These are phyloP conservation scores for Nicotiana benthamiana DNA, from an alignment of 257 asterid species.

Conservation along the genomic window DNA sequence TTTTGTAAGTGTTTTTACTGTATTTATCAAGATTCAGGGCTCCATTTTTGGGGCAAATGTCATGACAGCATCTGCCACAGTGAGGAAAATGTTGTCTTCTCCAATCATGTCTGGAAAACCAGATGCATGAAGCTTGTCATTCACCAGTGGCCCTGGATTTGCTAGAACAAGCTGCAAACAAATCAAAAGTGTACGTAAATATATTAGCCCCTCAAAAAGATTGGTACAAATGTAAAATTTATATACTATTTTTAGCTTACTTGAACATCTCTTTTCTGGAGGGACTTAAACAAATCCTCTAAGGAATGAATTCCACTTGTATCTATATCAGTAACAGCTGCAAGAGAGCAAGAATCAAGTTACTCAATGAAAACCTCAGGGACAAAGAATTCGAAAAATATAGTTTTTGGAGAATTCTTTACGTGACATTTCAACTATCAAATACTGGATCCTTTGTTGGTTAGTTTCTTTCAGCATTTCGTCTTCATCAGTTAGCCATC, in stretches of 20 bases:
- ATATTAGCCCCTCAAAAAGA: neutral
- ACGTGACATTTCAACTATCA: conserved; percentile 72
- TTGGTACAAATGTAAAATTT: neutral
- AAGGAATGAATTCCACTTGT: conserved; percentile 82
- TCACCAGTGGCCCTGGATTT: conserved; percentile 66
- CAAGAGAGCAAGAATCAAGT: neutral
- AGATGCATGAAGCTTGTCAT: conserved; percentile 61
- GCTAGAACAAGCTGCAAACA: conserved; percentile 60
- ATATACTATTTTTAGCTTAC: conserved; percentile 17
- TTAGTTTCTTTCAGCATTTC: conserved; percentile 22
- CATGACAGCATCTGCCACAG: conserved; percentile 59
- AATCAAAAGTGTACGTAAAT: neutral
- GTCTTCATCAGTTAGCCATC: conserved; percentile 69
- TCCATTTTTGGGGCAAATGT: conserved; percentile 63
- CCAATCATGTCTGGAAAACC: conserved; percentile 34
- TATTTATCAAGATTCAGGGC: conserved; percentile 25
- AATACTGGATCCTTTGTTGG: conserved; percentile 26
- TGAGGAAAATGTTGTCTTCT: conserved; percentile 64
- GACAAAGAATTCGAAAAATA: neutral
- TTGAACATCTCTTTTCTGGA: conserved; percentile 48
- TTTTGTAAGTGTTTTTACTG: neutral
- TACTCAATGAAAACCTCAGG: neutral
- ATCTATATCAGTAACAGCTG: conserved; percentile 93
- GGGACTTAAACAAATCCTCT: conserved; percentile 56
- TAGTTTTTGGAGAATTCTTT: conserved; percentile 2